A percentile compares a stretch with the other conserved stretches of the same genome.
phyloP scores from a whole-genome alignment of 1,284 basidiomycete species.

The Trametes versicolor region DNA sequence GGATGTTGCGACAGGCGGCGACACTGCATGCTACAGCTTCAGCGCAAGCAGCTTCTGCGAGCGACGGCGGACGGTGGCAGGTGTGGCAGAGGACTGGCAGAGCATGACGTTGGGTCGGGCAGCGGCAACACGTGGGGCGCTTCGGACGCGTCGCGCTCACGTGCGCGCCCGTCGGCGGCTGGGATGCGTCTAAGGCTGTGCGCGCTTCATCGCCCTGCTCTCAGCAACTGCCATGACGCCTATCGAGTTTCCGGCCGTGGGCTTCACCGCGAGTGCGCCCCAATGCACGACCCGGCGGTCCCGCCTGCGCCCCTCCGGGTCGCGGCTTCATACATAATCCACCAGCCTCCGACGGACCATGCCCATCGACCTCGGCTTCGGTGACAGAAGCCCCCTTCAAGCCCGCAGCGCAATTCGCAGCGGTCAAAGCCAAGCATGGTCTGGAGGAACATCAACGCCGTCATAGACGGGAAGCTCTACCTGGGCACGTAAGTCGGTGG shows the following conservation, averaged over 20 bases:
- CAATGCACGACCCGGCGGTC: constrained; percentile 32
- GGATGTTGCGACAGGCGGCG: background rate
- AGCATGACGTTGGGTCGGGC: constrained; percentile 31
- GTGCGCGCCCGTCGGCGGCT: constrained; percentile 26
- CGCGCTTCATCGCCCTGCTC: constrained; percentile 40
- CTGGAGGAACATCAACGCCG: constrained; percentile 79
- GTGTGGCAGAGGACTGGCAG: constrained; percentile 20
- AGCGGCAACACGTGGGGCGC: constrained; percentile 24
- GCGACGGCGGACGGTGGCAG: constrained; percentile 18
- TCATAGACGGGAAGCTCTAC: constrained; percentile 75
- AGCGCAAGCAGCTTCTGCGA: constrained; percentile 21
- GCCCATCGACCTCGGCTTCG: constrained; percentile 31
- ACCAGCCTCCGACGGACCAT: constrained; percentile 29
- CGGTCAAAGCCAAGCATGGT: constrained; percentile 47
- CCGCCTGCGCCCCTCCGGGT: constrained; percentile 32
- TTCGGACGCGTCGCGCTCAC: constrained; percentile 23
- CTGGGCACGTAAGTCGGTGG: constrained; percentile 73
- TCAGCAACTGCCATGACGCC: constrained; percentile 37
- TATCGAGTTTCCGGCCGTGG: constrained; percentile 36
- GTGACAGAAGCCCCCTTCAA: constrained; percentile 31
- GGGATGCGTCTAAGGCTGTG: constrained; percentile 29
- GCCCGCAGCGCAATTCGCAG: constrained; percentile 9
- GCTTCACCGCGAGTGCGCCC: constrained; percentile 34
- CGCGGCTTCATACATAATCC: constrained; percentile 44
- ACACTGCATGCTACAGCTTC: constrained; percentile 34